Conservation (phyloP, 352 stramenopile genomes). For the Globisporangium paroecandrum region DNA sequence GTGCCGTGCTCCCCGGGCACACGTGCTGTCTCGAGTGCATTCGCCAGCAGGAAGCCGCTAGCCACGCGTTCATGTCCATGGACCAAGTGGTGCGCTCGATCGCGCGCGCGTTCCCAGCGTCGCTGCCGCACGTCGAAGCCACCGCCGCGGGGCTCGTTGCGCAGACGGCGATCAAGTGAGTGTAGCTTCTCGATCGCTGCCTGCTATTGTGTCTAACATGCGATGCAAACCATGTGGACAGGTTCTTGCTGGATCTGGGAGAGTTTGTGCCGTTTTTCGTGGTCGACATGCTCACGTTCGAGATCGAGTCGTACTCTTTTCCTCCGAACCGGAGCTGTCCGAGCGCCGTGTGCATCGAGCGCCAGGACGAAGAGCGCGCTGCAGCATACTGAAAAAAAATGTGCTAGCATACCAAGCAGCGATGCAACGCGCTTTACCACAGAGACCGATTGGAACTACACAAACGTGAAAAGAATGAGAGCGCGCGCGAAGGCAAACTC, state of each 20-base stretch:
- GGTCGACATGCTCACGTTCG: constrained; percentile 32
- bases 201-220: neutral
- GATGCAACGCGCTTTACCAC: too few relatives aligned
- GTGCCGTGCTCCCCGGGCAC: constrained; percentile 31
- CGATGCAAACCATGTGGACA: constrained; percentile 4
- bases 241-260: constrained; percentile 32
- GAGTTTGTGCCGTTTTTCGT: constrained; percentile 42
- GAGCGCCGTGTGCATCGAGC: constrained; percentile 26
- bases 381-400: neutral
- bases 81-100: constrained; percentile 34
- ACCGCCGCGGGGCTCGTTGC: constrained; percentile 28
- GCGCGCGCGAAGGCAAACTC: neutral
- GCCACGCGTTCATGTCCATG: constrained; percentile 10
- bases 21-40: constrained; percentile 44
- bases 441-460: too few relatives aligned
- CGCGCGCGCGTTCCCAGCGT: constrained; percentile 31
- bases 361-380: constrained; percentile 28
- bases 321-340: constrained; percentile 23
- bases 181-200: neutral
- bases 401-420: neutral
- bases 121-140: constrained; percentile 34
- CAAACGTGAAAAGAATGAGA: neutral
- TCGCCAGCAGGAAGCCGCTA: constrained; percentile 5
- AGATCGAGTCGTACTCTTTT: constrained; percentile 38
- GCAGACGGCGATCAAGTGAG: constrained; percentile 36